A percentile compares a stretch with the other conserved stretches of the same genome.
Evolutionary conservation across 2,329 filamentous ascomycete genomes (phyloP).

Genomic region (Trichoderma koningii): DNA sequence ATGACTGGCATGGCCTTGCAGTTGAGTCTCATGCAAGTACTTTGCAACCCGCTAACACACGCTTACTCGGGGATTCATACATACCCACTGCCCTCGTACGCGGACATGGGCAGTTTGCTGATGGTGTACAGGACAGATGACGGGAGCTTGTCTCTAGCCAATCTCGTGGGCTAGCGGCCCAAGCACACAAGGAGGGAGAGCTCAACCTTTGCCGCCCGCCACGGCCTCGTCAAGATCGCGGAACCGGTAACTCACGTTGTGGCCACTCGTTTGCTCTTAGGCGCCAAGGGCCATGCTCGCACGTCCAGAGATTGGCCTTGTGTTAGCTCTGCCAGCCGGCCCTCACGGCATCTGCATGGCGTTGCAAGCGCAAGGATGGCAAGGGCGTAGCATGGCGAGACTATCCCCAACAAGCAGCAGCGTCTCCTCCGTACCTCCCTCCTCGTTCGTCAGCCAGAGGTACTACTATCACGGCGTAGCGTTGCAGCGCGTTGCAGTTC

Average conservation of each 20-base stretch:
- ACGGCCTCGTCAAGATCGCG: constrained; percentile 19
- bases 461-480: constrained; percentile 25
- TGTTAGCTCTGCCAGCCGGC: not conserved
- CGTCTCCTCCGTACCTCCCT: not conserved
- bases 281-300: constrained; percentile 10
- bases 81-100: not conserved
- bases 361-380: constrained; percentile 12
- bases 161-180: constrained; percentile 8
- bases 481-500: constrained; percentile 22
- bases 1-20: constrained; percentile 3
- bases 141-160: constrained; percentile 9
- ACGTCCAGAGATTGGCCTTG: constrained; percentile 9
- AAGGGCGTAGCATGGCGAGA: constrained; percentile 2
- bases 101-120: constrained; percentile 13
- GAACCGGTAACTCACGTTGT: constrained; percentile 6
- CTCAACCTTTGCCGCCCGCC: constrained; percentile 19
- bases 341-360: constrained; percentile 24
- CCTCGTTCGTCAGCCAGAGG: constrained; percentile 14
- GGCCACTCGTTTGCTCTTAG: constrained; percentile 1
- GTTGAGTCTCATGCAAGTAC: constrained; percentile 7
- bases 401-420: constrained; percentile 25
- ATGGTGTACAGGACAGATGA: constrained; percentile 15
- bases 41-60: not conserved
- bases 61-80: constrained; percentile 13
- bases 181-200: not conserved